Percentiles rank a stretch among this genome's conserved stretches.
Evolutionary conservation across 106 monocot genomes (phyloP).

Genomic region (Narthecium ossifragum): DNA sequence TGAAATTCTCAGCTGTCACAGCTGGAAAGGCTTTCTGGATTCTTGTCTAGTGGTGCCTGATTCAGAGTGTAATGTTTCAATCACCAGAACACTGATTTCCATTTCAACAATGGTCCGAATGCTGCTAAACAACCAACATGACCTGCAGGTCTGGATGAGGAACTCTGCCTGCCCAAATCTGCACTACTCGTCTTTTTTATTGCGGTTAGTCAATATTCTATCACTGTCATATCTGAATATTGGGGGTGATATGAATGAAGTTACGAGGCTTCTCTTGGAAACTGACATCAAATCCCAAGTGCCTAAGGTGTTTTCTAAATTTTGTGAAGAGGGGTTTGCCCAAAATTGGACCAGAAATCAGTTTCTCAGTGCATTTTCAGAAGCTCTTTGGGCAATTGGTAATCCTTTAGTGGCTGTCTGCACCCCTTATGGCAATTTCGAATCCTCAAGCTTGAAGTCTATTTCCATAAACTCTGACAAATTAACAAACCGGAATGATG

Average conservation of each 20-base stretch:
- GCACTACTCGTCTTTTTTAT: slow-evolving; percentile 4
- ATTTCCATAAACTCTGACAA: slow-evolving; percentile 1
- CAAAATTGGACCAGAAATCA: no score
- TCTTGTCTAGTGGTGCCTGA: not conserved
- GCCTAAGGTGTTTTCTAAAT: slow-evolving; percentile 11
- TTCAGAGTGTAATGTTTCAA: not conserved
- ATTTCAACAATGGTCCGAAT: not conserved
- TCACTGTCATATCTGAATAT: slow-evolving; percentile 16
- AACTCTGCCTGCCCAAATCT: not conserved
- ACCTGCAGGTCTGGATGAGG: slow-evolving; percentile 12
- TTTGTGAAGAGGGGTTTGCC: not conserved
- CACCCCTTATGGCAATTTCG: not conserved
- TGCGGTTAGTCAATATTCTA: slow-evolving; percentile 22
- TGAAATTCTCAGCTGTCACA: slow-evolving; percentile 22
- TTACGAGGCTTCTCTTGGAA: not conserved
- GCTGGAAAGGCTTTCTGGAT: slow-evolving; percentile 7
- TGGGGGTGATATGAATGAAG: not conserved
- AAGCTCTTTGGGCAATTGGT: slow-evolving; percentile 12
- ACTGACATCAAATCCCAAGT: slow-evolving; percentile 7
- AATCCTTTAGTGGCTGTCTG: slow-evolving; percentile 21
- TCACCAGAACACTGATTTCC: not conserved
- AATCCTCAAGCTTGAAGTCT: slow-evolving; percentile 1
- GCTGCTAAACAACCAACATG: slow-evolving; percentile 4
- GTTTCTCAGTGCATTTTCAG: slow-evolving; percentile 7
- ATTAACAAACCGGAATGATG: slow-evolving; percentile 1